Conservation (phyloP, 306 rosid genomes). For the Mucuna pruriens region DNA sequence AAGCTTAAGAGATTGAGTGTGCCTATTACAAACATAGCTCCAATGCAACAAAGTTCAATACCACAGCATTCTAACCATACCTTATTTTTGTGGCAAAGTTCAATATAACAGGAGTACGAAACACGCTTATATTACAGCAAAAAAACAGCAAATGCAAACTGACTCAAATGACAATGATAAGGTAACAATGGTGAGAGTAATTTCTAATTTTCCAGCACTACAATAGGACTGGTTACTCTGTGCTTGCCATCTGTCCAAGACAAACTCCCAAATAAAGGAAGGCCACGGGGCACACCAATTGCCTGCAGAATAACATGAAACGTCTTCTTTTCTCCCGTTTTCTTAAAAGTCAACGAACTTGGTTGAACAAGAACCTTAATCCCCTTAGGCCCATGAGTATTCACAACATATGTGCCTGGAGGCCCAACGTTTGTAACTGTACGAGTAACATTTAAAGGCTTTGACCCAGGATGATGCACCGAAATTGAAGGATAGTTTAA, state of each 20-base stretch:
- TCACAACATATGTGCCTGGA: slow-evolving; percentile 50
- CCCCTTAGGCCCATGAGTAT: slow-evolving; percentile 36
- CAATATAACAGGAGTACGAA: background rate
- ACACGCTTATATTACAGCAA: background rate
- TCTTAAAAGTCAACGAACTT: slow-evolving; percentile 37
- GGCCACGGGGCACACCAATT: background rate
- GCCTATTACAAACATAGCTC: background rate
- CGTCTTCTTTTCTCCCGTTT: slow-evolving; percentile 50
- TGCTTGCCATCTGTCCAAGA: slow-evolving; percentile 58
- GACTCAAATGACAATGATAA: background rate
- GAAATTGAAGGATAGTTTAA: slow-evolving; percentile 69
- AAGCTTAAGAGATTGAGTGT: background rate
- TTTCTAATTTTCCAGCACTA: background rate
- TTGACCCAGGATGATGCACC: slow-evolving; percentile 20
- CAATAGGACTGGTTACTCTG: slow-evolving; percentile 52
- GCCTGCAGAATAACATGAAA: slow-evolving; percentile 44
- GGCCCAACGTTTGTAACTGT: slow-evolving; percentile 62
- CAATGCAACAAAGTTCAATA: background rate
- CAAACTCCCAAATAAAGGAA: slow-evolving; percentile 23
- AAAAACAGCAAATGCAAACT: background rate
- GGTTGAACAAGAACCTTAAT: slow-evolving; percentile 54
- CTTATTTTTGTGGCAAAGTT: background rate
- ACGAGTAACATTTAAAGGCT: slow-evolving; percentile 35
- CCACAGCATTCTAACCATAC: background rate
- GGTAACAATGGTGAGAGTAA: background rate